Percentiles rank a stretch among this genome's conserved stretches.
Conservation (phyloP, 768 basidiomycete genomes). For the Ephemerocybe angulata region DNA sequence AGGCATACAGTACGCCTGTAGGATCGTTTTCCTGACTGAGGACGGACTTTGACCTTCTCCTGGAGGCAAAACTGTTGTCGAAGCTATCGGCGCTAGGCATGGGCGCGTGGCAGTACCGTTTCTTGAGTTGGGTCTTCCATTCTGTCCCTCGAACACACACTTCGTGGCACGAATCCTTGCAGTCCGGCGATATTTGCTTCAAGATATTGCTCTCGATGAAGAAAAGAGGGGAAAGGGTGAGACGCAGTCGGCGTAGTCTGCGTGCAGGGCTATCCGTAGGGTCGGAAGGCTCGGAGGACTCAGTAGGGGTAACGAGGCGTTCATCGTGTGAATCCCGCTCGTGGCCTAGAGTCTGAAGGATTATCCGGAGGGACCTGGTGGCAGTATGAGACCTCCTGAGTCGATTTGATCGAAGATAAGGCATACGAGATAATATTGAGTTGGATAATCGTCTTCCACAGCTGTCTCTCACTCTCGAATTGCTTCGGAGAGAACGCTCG, state of each 20-base stretch:
- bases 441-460: conserved; percentile 65
- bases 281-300: no score
- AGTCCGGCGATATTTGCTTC: conserved; percentile 46
- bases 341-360: conserved; percentile 50
- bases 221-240: conserved; percentile 45
- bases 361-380: conserved; percentile 51
- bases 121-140: conserved; percentile 50
- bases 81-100: neutral
- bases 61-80: conserved; percentile 1
- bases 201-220: conserved; percentile 53
- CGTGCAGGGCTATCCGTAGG: conserved; percentile 18
- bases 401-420: neutral
- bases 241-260: conserved; percentile 30
- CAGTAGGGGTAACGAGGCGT: conserved; percentile 14
- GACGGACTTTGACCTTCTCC: conserved; percentile 20
- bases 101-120: neutral
- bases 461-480: conserved; percentile 52
- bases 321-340: conserved; percentile 33
- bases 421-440: conserved; percentile 63
- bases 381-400: neutral
- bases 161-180: conserved; percentile 29
- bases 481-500: conserved; percentile 59
- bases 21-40: conserved; percentile 40
- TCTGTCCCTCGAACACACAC: conserved; percentile 53
- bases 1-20: conserved; percentile 46